Evolutionary conservation across 1,284 basidiomycete species (phyloP), one percentile per base, ranked within the genome.

Genomic region (Agroathelia rolfsii): DNA sequence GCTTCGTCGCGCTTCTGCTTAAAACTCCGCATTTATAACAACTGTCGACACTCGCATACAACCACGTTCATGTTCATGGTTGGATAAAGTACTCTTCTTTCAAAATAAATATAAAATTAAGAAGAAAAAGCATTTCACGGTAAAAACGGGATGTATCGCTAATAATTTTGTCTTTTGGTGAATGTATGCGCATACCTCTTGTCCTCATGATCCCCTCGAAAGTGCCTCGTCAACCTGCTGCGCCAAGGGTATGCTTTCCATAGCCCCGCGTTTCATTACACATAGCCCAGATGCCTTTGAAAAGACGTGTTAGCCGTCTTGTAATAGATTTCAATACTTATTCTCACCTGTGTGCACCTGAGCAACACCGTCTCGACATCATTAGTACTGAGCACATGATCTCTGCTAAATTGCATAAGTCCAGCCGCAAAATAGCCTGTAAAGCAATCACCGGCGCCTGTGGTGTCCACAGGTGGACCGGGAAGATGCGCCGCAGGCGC

Each of bases 401-500:
- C 50, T 30, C 47, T 35, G 1, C n/a, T n/a, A n/a, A 58, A 41
- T 25, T 55, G 48, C 72, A 76, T 72, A 27, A 75, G 50, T 0
- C 65, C 69, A 5, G 61, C 55, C 6, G 72, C 65, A 41, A 75
- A 60, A 44, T 71, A 76, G 8, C 72, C 72, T 0, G 70, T 61
- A 44, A 74, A 74, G 38, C 69, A 72, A 43, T 76, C 72, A 0
- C 72, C 72, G 2, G 72, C 72, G 6, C 72, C 72, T 0, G 72
- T 76, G 1, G 71, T 74, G 44, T 76, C 72, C 8, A 53, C 47
- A 3, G 62, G 56, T 0, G 43, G 44, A 5, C 58, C 64, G 16
- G 53, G 38, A 8, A 73, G 46, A 28, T 50, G 49, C 2, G 62
- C 61, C 2, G 69, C 69, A 1, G 69, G 68, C 10, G 70, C 38